These are phyloP conservation scores for Arabidopsis arenosa DNA, from an alignment of 345 rosid species.

Conservation along the genomic window DNA sequence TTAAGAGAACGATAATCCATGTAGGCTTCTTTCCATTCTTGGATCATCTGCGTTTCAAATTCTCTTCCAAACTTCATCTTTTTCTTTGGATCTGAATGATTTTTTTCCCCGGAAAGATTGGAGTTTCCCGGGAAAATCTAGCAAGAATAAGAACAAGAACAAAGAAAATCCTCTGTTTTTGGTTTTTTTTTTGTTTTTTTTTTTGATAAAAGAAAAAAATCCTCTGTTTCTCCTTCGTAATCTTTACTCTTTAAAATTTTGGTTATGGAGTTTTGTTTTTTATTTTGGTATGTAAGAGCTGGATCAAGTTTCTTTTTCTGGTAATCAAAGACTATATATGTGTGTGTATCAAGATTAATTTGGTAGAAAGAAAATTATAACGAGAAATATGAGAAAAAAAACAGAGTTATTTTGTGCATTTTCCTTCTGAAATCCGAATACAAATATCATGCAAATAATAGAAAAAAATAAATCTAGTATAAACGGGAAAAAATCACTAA, in stretches of 20 bases:
- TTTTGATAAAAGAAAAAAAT: not conserved
- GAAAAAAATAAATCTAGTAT: not conserved
- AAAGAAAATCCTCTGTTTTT: not conserved
- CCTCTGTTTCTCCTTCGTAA: not conserved
- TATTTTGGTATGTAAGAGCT: not conserved
- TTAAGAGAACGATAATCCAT: slow-evolving; percentile 78
- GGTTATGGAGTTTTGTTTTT: not conserved
- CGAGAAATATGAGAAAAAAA: not conserved
- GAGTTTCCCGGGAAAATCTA: slow-evolving; percentile 23
- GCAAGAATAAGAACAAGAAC: not conserved
- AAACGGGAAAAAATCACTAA: not conserved
- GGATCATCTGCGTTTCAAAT: slow-evolving; percentile 72
- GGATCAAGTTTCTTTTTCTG: slow-evolving; percentile 4
- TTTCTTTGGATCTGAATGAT: not conserved
- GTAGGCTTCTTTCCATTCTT: slow-evolving; percentile 86
- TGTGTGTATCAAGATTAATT: not conserved
- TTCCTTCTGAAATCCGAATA: not conserved
- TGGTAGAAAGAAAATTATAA: slow-evolving; percentile 7
- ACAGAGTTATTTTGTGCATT: slow-evolving; percentile 8
- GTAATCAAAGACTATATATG: slow-evolving; percentile 17
- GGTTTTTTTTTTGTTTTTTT: too few relatives aligned
- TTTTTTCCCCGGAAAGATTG: slow-evolving; percentile 11
- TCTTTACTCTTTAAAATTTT: not conserved
- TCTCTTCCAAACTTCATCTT: slow-evolving; percentile 87
- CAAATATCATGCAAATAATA: slow-evolving; percentile 13